These are phyloP conservation scores for Rugonectria rugulosa DNA, from an alignment of 2,329 filamentous ascomycete genomes.

Conservation along the genomic window DNA sequence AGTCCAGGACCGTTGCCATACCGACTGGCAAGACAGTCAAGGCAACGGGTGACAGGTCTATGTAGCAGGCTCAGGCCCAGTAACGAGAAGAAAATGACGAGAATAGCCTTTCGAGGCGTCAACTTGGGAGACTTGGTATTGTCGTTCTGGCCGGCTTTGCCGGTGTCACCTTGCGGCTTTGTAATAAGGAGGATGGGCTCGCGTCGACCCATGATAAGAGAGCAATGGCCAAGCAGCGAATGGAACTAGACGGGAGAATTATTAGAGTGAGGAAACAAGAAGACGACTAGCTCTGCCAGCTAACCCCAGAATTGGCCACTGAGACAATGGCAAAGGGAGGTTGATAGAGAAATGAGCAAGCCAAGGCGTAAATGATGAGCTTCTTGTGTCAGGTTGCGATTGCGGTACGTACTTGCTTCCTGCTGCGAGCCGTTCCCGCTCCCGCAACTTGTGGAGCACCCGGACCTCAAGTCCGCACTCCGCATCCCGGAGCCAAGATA, in stretches of 20 bases:
- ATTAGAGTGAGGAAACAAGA: not conserved
- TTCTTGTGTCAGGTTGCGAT: no score
- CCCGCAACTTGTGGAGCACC: no score
- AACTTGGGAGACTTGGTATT: constrained; percentile 34
- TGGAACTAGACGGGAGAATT: not conserved
- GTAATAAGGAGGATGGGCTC: constrained; percentile 33
- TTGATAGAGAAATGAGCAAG: no score
- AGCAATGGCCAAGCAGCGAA: not conserved
- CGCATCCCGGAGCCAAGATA: no score
- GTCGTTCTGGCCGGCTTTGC: constrained; percentile 15
- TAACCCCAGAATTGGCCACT: no score
- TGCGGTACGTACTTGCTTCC: no score
- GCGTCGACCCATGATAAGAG: constrained; percentile 29
- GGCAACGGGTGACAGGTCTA: constrained; percentile 34
- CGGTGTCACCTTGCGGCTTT: constrained; percentile 14
- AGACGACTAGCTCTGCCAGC: not conserved
- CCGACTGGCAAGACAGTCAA: constrained; percentile 33
- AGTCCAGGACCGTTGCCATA: constrained; percentile 34
- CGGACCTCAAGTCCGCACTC: no score
- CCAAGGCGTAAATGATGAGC: no score
- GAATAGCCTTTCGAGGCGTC: constrained; percentile 33
- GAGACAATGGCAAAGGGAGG: no score
- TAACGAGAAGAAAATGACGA: constrained; percentile 36
- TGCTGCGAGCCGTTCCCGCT: no score
- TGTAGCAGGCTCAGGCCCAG: constrained; percentile 39